Conservation (phyloP, 1,284 basidiomycete genomes). For the Wolfiporia cocos region DNA sequence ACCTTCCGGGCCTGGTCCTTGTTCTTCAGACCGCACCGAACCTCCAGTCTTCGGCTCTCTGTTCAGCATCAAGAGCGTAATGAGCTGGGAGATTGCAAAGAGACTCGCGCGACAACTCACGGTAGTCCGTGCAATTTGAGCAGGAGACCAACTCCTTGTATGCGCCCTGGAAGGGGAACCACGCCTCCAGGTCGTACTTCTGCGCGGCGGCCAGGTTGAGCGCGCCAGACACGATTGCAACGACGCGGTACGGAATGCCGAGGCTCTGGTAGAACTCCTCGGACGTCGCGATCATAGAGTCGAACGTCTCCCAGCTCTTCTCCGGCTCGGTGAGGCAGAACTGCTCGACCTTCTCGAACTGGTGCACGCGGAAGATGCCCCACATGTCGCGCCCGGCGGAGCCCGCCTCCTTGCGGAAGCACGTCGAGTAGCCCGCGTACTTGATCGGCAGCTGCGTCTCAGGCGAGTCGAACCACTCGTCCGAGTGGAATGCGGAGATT, state of each 20-base stretch:
- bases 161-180: constrained; percentile 97
- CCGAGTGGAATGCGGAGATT: constrained; percentile 91
- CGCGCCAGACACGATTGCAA: constrained; percentile 95
- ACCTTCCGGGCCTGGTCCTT: constrained; percentile 84
- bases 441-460: constrained; percentile 86
- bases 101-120: constrained; percentile 42
- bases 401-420: constrained; percentile 98
- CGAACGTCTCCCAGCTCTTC: constrained; percentile 92
- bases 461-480: constrained; percentile 96
- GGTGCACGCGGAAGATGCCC: constrained; percentile 99
- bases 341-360: constrained; percentile 99
- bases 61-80: constrained; percentile 14
- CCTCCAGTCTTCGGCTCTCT: constrained; percentile 89
- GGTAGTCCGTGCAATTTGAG: constrained; percentile 93
- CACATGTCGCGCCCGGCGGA: constrained; percentile 97
- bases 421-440: constrained; percentile 88
- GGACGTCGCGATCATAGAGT: constrained; percentile 84
- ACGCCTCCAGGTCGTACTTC: constrained; percentile 98
- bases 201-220: constrained; percentile 95
- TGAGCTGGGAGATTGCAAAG: neutral
- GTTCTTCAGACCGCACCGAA: constrained; percentile 84
- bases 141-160: constrained; percentile 96
- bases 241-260: constrained; percentile 85
- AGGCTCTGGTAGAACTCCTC: constrained; percentile 97
- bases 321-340: constrained; percentile 95